These are phyloP conservation scores for Solanum bulbocastanum DNA, from an alignment of 257 asterid species.

Conservation along the genomic window DNA sequence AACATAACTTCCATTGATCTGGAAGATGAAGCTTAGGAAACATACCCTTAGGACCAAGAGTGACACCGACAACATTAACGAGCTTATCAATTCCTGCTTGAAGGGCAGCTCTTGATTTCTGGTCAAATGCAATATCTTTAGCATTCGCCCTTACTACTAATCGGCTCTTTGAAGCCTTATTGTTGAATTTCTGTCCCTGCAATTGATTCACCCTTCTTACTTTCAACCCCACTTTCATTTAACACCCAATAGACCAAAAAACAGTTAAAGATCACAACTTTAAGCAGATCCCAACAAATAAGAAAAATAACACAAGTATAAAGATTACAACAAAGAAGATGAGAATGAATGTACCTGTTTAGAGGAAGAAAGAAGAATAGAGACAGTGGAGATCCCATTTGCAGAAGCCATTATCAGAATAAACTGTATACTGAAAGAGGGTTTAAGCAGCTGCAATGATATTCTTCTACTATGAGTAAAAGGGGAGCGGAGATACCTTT, in stretches of 20 bases:
- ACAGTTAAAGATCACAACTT: not conserved
- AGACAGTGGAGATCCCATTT: slow-evolving; percentile 67
- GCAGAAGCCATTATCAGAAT: slow-evolving; percentile 65
- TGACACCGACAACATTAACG: slow-evolving; percentile 84
- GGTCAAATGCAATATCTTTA: slow-evolving; percentile 86
- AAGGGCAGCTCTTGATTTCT: slow-evolving; percentile 81
- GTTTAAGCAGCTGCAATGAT: not conserved
- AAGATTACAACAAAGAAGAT: not conserved
- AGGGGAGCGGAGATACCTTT: not conserved
- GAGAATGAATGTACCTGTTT: slow-evolving; percentile 27
- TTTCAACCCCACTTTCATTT: slow-evolving; percentile 45
- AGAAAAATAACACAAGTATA: not conserved
- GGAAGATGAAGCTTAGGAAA: not conserved
- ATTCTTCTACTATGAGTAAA: not conserved
- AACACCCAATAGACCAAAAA: not conserved
- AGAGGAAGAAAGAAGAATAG: slow-evolving; percentile 48
- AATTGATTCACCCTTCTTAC: slow-evolving; percentile 44
- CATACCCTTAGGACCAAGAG: slow-evolving; percentile 94
- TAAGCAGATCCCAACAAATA: not conserved
- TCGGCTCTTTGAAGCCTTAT: slow-evolving; percentile 45
- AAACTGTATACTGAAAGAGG: not conserved
- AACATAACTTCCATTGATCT: not conserved
- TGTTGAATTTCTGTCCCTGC: slow-evolving; percentile 47
- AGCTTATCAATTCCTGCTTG: slow-evolving; percentile 94
- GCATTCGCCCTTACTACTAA: slow-evolving; percentile 76